These are phyloP conservation scores for Russula emetica DNA, from an alignment of 768 basidiomycete genomes.

Conservation along the genomic window DNA sequence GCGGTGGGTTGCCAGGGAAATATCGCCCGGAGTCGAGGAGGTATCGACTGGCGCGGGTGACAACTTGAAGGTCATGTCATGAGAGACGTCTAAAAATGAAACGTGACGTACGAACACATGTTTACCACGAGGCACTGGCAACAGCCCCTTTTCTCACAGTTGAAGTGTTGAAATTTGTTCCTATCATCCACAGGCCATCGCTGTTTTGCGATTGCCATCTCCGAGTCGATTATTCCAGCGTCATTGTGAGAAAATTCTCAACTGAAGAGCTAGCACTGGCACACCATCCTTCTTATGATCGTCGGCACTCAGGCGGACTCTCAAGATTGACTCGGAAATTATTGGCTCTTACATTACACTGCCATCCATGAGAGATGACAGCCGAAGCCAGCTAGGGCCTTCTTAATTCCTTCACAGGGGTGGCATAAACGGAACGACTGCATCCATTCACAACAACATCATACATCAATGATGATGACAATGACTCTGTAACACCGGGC, in stretches of 20 bases:
- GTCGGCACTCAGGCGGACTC: too few relatives aligned
- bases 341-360: neutral
- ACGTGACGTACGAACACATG: neutral
- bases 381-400: neutral
- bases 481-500: neutral
- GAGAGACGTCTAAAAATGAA: too few relatives aligned
- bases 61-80: too few relatives aligned
- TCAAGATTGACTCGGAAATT: too few relatives aligned
- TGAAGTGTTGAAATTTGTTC: neutral
- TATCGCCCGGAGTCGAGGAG: too few relatives aligned
- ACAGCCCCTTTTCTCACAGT: neutral
- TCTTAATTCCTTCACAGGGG: neutral
- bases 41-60: too few relatives aligned
- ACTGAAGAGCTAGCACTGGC: too few relatives aligned
- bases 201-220: neutral
- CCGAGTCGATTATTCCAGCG: neutral
- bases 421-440: too few relatives aligned
- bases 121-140: conserved; percentile 1
- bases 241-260: neutral
- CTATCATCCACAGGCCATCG: neutral
- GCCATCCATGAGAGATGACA: neutral
- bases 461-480: neutral
- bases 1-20: too few relatives aligned
- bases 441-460: too few relatives aligned
- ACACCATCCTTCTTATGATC: too few relatives aligned